Base-by-base conservation (phyloP, 257 asterid species). In the Verbena officinalis region DNA sequence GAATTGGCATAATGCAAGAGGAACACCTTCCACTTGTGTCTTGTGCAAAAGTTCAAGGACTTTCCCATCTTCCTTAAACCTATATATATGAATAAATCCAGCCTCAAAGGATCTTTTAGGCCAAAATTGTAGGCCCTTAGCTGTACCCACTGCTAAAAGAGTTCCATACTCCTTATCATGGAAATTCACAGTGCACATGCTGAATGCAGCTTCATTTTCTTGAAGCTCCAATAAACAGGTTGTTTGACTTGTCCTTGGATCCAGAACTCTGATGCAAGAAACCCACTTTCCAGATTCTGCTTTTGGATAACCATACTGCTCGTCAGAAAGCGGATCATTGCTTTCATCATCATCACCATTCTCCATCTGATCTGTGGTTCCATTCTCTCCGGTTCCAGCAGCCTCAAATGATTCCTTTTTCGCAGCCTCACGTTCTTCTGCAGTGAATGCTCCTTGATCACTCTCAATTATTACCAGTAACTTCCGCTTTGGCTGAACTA, bases 241-340 rank as follows among this genome's bases (percentile, higher is more conserved):
- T 11, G 96, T 94, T 30, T 82, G 90, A 21, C 91, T 60, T 42
- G 96, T 75, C 86, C 88, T 82, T 24, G 99, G 99, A 70, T 90
- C 98, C 64, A 94, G 84, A 75, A 94, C 93, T 73, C 99, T 83
- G 74, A 94, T 88, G 81, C 98, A 94, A 68, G 99, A 94, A 52
- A 86, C 99, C 99, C 99, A 94, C 77, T 64, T 85, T 27, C 85
- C 92, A 6, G 99, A 79, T 74, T 94, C 98, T 17, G 95, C 83
- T 81, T 94, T 94, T 14, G 99, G 99, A 75, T 91, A 94, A 66
- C 99, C 99, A 72, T 94, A 94, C 48, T 94, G 99, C 78, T 94
- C 99, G 58, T 94, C 99, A 12, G 94, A 82, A 60, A 94, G 87
- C 0, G 96, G 96, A 78, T 94, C 95, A 65, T 33, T 79, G 68